Conservation (phyloP, 1,139 yeast genomes). For the Pichiaceae sp. region DNA sequence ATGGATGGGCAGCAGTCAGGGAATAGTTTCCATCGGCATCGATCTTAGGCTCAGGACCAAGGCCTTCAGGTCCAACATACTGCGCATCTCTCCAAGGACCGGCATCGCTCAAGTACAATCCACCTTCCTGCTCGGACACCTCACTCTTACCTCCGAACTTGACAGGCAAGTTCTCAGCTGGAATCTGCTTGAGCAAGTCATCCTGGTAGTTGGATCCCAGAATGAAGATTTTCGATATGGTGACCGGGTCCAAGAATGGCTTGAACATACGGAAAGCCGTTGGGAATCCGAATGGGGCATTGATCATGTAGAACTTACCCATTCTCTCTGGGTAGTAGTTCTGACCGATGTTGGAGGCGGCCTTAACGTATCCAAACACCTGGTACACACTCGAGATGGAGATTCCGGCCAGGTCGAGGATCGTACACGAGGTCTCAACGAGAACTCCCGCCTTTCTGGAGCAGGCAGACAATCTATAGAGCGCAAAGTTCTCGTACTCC, state of each 20-base stretch:
- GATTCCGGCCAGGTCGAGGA: slow-evolving; percentile 90
- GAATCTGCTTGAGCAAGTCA: slow-evolving; percentile 86
- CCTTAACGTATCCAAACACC: slow-evolving; percentile 81
- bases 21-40: background rate
- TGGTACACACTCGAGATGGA: slow-evolving; percentile 76
- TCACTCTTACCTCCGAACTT: slow-evolving; percentile 83
- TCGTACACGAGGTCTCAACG: slow-evolving; percentile 94
- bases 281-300: slow-evolving; percentile 96
- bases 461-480: slow-evolving; percentile 85
- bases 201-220: slow-evolving; percentile 71
- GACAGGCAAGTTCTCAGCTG: slow-evolving; percentile 82
- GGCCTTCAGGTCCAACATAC: slow-evolving; percentile 82
- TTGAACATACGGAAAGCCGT: slow-evolving; percentile 87
- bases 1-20: background rate
- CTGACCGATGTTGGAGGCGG: slow-evolving; percentile 91
- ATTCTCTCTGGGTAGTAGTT: slow-evolving; percentile 98
- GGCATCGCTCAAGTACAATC: slow-evolving; percentile 77
- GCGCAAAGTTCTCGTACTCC: slow-evolving; percentile 91
- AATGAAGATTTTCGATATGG: slow-evolving; percentile 92
- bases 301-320: slow-evolving; percentile 94
- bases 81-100: slow-evolving; percentile 96
- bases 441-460: slow-evolving; percentile 72
- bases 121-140: slow-evolving; percentile 59
- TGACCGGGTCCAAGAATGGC: slow-evolving; percentile 94
- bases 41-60: slow-evolving; percentile 53